A percentile compares a stretch with the other conserved stretches of the same genome.
Evolutionary conservation across 2,329 filamentous ascomycete genomes (phyloP).

Genomic region (Fusarium tupiense): DNA sequence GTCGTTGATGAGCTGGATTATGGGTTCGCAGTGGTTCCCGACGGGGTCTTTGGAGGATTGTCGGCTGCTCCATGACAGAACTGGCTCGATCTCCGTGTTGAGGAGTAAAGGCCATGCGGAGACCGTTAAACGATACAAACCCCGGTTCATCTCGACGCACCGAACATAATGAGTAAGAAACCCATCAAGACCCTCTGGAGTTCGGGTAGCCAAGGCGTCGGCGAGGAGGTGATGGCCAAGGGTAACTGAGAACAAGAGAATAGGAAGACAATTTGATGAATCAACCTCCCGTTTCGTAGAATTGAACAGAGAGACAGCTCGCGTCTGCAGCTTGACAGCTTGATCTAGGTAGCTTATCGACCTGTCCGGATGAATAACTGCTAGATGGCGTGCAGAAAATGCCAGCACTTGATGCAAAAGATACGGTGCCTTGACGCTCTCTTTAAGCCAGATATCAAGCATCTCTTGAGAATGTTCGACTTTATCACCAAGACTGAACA

Average conservation of each 20-base stretch:
- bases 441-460: neutral
- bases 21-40: neutral
- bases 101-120: slow-evolving; percentile 4
- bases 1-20: neutral
- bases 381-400: slow-evolving; percentile 29
- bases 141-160: slow-evolving; percentile 20
- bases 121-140: slow-evolving; percentile 2
- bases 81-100: neutral
- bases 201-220: slow-evolving; percentile 4
- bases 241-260: slow-evolving; percentile 18
- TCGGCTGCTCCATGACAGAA: slow-evolving; percentile 7
- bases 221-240: slow-evolving; percentile 25
- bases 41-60: neutral
- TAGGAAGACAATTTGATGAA: slow-evolving; percentile 10
- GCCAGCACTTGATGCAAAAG: slow-evolving; percentile 23
- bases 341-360: neutral
- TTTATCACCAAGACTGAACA: slow-evolving; percentile 6
- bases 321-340: slow-evolving; percentile 11
- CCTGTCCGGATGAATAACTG: neutral
- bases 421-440: slow-evolving; percentile 8
- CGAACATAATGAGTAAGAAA: slow-evolving; percentile 14
- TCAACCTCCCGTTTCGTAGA: neutral
- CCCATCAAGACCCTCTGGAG: rapidly evolving
- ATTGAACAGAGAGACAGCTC: slow-evolving; percentile 27
- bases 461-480: neutral